A percentile compares a stretch with the other conserved stretches of the same genome.
These are phyloP conservation scores for Cucumis cinereus DNA, from an alignment of 306 rosid genomes.

Conservation along the genomic window DNA sequence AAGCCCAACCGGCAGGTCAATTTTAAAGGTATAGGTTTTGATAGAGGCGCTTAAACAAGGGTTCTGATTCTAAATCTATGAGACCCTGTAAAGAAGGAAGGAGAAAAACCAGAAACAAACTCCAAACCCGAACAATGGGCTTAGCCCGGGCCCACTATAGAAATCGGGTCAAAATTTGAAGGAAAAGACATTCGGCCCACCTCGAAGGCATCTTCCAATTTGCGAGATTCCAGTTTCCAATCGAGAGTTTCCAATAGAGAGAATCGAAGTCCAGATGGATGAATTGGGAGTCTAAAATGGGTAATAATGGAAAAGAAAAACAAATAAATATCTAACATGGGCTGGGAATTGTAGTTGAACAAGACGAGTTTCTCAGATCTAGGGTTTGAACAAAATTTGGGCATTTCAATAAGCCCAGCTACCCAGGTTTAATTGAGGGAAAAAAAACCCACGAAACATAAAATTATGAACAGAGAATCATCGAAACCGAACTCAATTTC, in stretches of 20 bases:
- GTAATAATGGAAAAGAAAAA: not conserved
- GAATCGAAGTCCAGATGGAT: constrained; percentile 4
- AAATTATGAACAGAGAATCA: not conserved
- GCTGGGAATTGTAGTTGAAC: constrained; percentile 4
- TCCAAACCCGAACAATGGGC: not conserved
- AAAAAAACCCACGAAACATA: not conserved
- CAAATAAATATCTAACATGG: not conserved
- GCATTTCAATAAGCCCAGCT: constrained; percentile 22
- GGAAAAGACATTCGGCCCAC: constrained; percentile 7
- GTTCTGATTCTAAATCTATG: not conserved
- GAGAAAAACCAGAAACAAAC: not conserved
- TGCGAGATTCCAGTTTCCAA: not conserved
- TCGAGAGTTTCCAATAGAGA: not conserved
- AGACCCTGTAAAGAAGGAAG: not conserved
- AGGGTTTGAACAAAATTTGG: constrained; percentile 19
- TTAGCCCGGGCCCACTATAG: not conserved
- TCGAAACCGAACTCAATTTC: not conserved
- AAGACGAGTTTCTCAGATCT: not conserved
- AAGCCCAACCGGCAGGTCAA: constrained; percentile 5
- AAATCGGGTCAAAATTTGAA: not conserved
- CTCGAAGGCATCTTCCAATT: not conserved
- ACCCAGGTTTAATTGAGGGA: not conserved
- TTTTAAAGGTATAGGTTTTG: not conserved
- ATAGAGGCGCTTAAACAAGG: not conserved
- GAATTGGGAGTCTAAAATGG: constrained; percentile 1